Base-by-base conservation (phyloP, 1,284 basidiomycete genomes). In the Baeospora myosura region DNA sequence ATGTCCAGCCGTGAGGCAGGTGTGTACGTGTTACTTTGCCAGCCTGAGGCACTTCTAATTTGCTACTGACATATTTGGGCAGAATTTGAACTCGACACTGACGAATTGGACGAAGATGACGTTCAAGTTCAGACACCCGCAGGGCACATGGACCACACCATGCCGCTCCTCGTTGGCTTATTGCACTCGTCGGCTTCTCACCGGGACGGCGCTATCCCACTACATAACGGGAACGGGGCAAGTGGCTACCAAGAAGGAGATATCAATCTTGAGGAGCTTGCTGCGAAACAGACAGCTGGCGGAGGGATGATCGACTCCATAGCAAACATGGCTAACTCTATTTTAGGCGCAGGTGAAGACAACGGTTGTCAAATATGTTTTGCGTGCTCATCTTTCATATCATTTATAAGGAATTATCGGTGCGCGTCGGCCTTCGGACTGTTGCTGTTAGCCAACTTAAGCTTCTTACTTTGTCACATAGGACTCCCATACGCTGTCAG, bases 261-360 rank as follows among this genome's bases (percentile, higher is more conserved):
- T 6, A 54, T 79, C 8, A 76, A 86, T 55, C 59, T 88, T 42
- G 80, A 84, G 25, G 78, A 78, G 47, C 60, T 88, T 21, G 76
- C 76, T 20, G 71, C 74, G 29, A 85, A 84, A 56, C 69, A 72
- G 36, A 70, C 66, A 43, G 72, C 81, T 2, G 89, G 89, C 18
- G 90, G 91, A 21, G 82, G 83, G 0, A 65, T 94, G 62, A 38
- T 92, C 2, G 87, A 91, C 53, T 91, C 87, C 5, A 76, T 93
- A 39, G 88, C 88, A 17, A 93, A 93, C 55, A 93, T 93, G 90
- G 90, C 92, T 22, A 98, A 98, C 61, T 94, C 91, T 4, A 98
- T 98, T 40, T 69, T 98, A 18, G 95, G 95, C 31, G 95, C 95
- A 56, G 91, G 90, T 87, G 54, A 58, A 12, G 40, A 32, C 38